Conservation (phyloP, 148 eudicot genomes). For the Diospyros kaki region DNA sequence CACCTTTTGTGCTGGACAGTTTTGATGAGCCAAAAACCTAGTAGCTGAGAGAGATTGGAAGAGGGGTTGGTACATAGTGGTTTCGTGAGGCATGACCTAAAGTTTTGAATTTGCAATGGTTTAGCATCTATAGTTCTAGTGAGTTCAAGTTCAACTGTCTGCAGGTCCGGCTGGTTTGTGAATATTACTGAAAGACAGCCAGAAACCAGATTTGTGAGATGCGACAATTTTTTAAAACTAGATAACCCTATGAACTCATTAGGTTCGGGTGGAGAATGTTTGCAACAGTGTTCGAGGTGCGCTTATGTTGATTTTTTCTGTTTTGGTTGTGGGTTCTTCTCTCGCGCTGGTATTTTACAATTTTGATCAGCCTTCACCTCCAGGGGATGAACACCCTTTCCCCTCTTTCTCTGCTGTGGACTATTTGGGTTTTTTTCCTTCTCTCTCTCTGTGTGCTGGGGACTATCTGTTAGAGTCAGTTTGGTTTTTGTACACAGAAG, state of each 20-base stretch:
- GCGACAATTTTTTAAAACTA: background rate
- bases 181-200: background rate
- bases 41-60: background rate
- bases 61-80: background rate
- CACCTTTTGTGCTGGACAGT: background rate
- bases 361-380: too few relatives aligned
- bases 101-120: slow-evolving; percentile 3
- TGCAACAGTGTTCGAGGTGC: background rate
- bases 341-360: too few relatives aligned
- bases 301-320: too few relatives aligned
- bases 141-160: background rate
- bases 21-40: background rate
- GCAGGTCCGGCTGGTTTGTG: slow-evolving; percentile 7
- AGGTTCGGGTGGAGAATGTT: background rate
- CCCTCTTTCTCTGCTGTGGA: too few relatives aligned
- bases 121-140: background rate
- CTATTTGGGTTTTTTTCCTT: too few relatives aligned
- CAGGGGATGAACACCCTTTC: too few relatives aligned
- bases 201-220: background rate
- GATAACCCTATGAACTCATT: background rate
- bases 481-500: too few relatives aligned
- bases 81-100: background rate
- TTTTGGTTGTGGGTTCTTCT: too few relatives aligned
- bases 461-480: too few relatives aligned
- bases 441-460: too few relatives aligned